Conservation (phyloP, 768 basidiomycete genomes). For the Amanita jacksonii region DNA sequence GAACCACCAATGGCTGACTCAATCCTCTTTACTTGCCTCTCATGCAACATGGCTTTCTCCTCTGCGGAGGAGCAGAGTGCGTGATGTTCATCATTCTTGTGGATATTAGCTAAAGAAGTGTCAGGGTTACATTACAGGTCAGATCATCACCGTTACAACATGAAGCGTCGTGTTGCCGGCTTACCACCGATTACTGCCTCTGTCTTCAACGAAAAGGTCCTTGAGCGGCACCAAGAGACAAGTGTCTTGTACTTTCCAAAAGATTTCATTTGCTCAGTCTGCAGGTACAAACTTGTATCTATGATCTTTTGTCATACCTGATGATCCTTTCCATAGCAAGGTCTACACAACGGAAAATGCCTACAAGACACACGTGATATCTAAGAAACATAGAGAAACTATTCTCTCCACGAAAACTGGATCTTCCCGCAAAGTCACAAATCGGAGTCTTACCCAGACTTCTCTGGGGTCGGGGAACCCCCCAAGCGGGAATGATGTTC, state of each 20-base stretch:
- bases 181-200: conserved; percentile 75
- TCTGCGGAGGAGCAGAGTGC: conserved; percentile 76
- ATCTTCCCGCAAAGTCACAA: no score
- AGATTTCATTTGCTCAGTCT: conserved; percentile 61
- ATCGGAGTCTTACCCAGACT: no score
- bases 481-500: no score
- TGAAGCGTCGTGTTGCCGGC: conserved; percentile 90
- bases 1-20: conserved; percentile 24
- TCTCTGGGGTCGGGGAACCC: background rate
- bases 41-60: conserved; percentile 82
- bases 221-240: conserved; percentile 70
- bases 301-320: background rate
- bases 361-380: conserved; percentile 77
- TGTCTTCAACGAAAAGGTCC: conserved; percentile 82
- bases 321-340: conserved; percentile 51
- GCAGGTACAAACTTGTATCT: no score
- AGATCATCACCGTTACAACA: conserved; percentile 96
- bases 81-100: conserved; percentile 18
- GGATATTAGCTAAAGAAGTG: background rate
- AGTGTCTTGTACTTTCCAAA: conserved; percentile 54
- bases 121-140: conserved; percentile 82
- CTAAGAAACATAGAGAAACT: conserved; percentile 82
- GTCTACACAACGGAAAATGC: conserved; percentile 84
- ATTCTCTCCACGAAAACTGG: conserved; percentile 33
- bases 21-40: conserved; percentile 74